Conservation (phyloP, 257 asterid species). For the Rauvolfia tetraphylla region DNA sequence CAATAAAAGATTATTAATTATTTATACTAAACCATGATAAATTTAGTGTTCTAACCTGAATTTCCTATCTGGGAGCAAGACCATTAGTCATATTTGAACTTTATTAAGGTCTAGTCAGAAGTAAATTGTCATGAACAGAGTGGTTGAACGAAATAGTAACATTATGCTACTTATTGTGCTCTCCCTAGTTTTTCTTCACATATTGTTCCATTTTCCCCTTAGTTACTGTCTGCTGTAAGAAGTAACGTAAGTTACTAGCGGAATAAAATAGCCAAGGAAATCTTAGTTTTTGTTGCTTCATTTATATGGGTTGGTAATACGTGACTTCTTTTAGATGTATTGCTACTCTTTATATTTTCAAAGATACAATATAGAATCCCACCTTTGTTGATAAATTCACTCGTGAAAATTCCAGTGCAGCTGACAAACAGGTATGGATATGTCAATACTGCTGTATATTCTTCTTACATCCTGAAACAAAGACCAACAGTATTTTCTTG, state of each 20-base stretch:
- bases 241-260: too few species aligned
- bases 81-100: too few species aligned
- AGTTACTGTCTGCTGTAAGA: neutral
- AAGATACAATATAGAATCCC: neutral
- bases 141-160: too few species aligned
- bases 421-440: constrained; percentile 36
- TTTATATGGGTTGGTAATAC: neutral
- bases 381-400: neutral
- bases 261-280: neutral
- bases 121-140: too few species aligned
- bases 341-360: neutral
- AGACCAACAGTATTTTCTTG: neutral
- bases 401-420: constrained; percentile 31
- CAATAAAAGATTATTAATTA: too few species aligned
- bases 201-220: too few species aligned
- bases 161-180: too few species aligned
- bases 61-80: too few species aligned
- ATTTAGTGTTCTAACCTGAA: too few species aligned
- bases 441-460: neutral
- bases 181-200: too few species aligned
- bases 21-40: too few species aligned
- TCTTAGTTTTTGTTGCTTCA: neutral
- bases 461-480: neutral
- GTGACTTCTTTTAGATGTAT: neutral
- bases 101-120: too few species aligned